Evolutionary conservation across 2,329 filamentous ascomycete species (phyloP), one percentile per base, ranked within the genome.

Genomic region (Phoma herbarum): DNA sequence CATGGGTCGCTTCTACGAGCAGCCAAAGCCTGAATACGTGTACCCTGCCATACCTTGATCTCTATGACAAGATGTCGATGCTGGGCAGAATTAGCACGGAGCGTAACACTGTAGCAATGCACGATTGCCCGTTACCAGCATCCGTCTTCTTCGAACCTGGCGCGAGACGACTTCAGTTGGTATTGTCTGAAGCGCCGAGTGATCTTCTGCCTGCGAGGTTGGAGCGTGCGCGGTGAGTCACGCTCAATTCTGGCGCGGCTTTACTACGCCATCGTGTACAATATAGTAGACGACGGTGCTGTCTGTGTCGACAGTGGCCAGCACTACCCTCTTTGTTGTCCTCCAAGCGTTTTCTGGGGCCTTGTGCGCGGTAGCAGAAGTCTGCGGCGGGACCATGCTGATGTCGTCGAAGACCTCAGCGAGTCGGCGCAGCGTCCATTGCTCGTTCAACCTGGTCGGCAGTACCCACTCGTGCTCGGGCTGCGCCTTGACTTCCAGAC

Each of bases 201-300:
- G 18, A 14, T 4, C 12, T 44, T 28, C 4, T 39, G 33, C 35
- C 9, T 8, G 12, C 26, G 23, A 20, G 20, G 41, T 29, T 22
- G 10, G 23, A 14, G 16, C 20, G 25, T 26, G n/a, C 28, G 22
- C 25, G 9, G 5, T 53, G 42, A 52, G 46, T 48, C 57, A 59
- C 35, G 50, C 60, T 72, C 67, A 94, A 74, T 95, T 95, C 75
- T 94, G 91, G 57, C 91, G 83, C 23, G 91, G 91, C 80, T 94
- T 95, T 52, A 94, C 90, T 63, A 93, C 87, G n/a, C 91, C 91
- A 75, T 94, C 90, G 69, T 94, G 91, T 75, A 94, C 86, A 62
- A 93, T 84, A 73, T 95, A 95, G 78, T 94, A 95, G 39, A 92
- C 89, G 18, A 95, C 84, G 0, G 91, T 94, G 64, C 91, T 93